These are phyloP conservation scores for Quercus bicolor DNA, from an alignment of 306 rosid genomes.

Conservation along the genomic window DNA sequence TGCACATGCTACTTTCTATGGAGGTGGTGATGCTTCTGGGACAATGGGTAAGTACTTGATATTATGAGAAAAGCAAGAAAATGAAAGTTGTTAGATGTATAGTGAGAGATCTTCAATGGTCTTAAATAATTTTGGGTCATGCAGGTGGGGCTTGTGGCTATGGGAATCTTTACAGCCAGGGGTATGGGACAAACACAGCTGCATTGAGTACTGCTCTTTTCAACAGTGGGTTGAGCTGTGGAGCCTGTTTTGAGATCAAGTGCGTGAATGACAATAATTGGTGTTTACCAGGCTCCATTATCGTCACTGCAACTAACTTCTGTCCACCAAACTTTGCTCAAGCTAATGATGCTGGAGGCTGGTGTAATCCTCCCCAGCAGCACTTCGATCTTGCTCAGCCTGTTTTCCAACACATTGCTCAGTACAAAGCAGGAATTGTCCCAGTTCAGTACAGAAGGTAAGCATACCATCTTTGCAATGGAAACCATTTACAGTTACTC, in stretches of 20 bases:
- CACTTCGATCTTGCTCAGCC: constrained; percentile 1
- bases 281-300: constrained; percentile 23
- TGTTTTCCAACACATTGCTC: not conserved
- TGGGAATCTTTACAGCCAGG: constrained; percentile 29
- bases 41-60: not conserved
- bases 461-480: not conserved
- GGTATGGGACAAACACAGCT: constrained; percentile 29
- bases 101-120: no score
- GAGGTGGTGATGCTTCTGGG: not conserved
- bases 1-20: not conserved
- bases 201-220: constrained; percentile 29
- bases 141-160: constrained; percentile 33
- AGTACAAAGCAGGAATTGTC: not conserved
- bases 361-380: constrained; percentile 4
- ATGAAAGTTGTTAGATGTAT: not conserved
- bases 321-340: not conserved
- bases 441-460: not conserved
- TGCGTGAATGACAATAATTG: constrained; percentile 15
- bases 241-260: constrained; percentile 25
- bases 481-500: not conserved
- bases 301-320: constrained; percentile 13
- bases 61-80: not conserved
- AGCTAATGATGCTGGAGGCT: not conserved
- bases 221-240: constrained; percentile 17
- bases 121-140: no score